Evolutionary conservation across 805 yeast genomes (phyloP), one percentile per base, ranked within the genome.

Genomic region (Starmerella davenportii): DNA sequence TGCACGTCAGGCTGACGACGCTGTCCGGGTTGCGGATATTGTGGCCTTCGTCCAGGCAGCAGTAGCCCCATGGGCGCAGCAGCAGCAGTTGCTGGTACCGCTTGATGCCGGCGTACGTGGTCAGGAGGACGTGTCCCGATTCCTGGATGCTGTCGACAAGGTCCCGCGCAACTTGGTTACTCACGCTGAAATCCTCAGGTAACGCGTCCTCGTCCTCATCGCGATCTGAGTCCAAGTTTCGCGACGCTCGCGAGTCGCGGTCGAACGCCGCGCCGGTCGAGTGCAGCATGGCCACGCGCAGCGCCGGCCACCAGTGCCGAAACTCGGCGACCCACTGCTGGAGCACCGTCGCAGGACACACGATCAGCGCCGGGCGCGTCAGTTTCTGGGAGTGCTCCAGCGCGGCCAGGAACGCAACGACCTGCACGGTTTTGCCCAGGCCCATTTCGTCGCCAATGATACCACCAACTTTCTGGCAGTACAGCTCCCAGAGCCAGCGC

Each of bases 391-490:
- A 78, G 54, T 84, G 79, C 51, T 85, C 94, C 30, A 90, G 62
- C 0, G 93, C 90, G 0, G 96, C 95, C 7, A 90, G 52, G 55
- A 87, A 90, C 1, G 95, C 74, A 33, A 84, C 82, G 7, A 90
- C 70, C 54, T 90, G 96, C 37, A 90, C 78, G 0, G 98, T 90
- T 53, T 90, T 90, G 2, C 98, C 98, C 15, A 90, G 60, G 0
- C 98, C 98, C 98, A 90, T 90, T 56, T 90, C 98, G 58, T 90
- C 98, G 20, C 96, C 95, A 30, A 90, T 68, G 18, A 90, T 90
- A 0, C 98, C 98, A 2, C 98, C 98, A 2, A 85, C 77, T 36
- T 71, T 73, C 55, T 90, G 96, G 17, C 73, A 66, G 51, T 79
- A 76, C n/a, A 90, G 62, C 53, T 90, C 98, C 76, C 92, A 85